phyloP scores from a whole-genome alignment of 2,329 filamentous ascomycete genomes.

The Trichophyton mentagrophytes region DNA sequence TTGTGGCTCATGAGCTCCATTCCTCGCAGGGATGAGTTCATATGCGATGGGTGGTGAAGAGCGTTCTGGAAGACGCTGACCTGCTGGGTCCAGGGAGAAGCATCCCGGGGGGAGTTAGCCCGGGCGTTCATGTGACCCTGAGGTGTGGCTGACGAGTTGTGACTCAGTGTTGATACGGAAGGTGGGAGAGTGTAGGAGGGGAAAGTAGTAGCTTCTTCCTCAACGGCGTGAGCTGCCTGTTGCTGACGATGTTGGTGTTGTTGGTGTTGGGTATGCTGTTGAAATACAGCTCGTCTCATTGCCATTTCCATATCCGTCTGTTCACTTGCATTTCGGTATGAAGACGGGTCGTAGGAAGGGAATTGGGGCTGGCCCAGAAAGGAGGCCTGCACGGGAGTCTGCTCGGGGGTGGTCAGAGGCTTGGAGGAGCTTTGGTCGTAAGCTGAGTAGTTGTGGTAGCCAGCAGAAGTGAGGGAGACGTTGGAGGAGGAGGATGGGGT shows the following conservation, averaged over 20 bases:
- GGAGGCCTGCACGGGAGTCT: slow-evolving; percentile 41
- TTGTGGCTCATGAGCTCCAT: slow-evolving; percentile 16
- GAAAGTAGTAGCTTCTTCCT: slow-evolving; percentile 38
- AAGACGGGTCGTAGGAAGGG: slow-evolving; percentile 33
- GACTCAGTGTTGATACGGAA: slow-evolving; percentile 48
- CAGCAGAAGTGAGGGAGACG: slow-evolving; percentile 27
- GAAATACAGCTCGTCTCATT: slow-evolving; percentile 48
- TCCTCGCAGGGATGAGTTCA: slow-evolving; percentile 17
- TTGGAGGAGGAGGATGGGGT: slow-evolving; percentile 33
- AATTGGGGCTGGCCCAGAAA: slow-evolving; percentile 35
- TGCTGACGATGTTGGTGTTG: slow-evolving; percentile 28
- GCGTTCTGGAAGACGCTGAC: slow-evolving; percentile 28
- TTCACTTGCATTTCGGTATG: slow-evolving; percentile 32
- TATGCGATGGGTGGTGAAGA: slow-evolving; percentile 23
- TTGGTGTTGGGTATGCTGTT: slow-evolving; percentile 25
- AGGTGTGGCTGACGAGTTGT: slow-evolving; percentile 50
- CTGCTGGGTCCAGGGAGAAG: slow-evolving; percentile 64
- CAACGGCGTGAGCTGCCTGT: slow-evolving; percentile 23
- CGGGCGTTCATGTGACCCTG: slow-evolving; percentile 52
- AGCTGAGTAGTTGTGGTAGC: slow-evolving; percentile 32
- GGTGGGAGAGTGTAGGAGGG: slow-evolving; percentile 40
- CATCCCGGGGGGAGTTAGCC: slow-evolving; percentile 53
- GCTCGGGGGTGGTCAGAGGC: slow-evolving; percentile 43
- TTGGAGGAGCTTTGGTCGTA: slow-evolving; percentile 33
- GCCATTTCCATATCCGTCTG: slow-evolving; percentile 42